Evolutionary conservation across 345 rosid genomes (phyloP).

Genomic region (Carallia brachiata): DNA sequence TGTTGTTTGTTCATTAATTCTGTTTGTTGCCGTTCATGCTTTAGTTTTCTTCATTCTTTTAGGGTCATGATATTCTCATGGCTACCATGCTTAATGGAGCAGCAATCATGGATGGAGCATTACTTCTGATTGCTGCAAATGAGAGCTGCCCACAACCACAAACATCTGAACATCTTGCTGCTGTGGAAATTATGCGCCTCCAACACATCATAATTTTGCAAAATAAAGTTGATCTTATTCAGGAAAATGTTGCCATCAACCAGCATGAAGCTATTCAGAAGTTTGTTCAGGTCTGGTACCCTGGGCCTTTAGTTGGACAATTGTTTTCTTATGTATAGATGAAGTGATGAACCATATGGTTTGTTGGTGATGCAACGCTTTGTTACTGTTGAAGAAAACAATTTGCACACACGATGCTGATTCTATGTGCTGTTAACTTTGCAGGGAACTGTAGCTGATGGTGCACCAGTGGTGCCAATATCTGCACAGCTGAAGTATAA

Average conservation of each 20-base stretch:
- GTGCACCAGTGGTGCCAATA: constrained; percentile 88
- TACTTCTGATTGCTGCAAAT: constrained; percentile 93
- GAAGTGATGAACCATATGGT: not conserved
- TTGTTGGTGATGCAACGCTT: not conserved
- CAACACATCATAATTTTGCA: constrained; percentile 91
- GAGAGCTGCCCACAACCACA: constrained; percentile 99
- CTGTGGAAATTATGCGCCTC: constrained; percentile 95
- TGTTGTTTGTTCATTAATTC: no score
- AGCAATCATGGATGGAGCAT: constrained; percentile 99
- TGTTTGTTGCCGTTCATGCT: not conserved
- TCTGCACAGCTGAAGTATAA: constrained; percentile 95
- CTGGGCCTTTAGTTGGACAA: not conserved
- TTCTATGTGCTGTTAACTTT: constrained; percentile 2
- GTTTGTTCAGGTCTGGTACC: constrained; percentile 61
- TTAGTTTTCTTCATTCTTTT: not conserved
- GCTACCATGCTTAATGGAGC: constrained; percentile 99
- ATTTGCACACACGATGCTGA: not conserved
- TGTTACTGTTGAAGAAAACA: not conserved
- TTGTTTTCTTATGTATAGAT: not conserved
- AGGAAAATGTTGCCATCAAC: constrained; percentile 88
- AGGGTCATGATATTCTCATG: constrained; percentile 99
- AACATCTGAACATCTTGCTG: constrained; percentile 97
- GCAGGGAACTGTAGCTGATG: constrained; percentile 93
- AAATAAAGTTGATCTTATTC: constrained; percentile 93
- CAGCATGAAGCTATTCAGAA: constrained; percentile 88